Evolutionary conservation across 805 yeast species (phyloP).

Genomic region (Scheffersomyces coipomensis): DNA sequence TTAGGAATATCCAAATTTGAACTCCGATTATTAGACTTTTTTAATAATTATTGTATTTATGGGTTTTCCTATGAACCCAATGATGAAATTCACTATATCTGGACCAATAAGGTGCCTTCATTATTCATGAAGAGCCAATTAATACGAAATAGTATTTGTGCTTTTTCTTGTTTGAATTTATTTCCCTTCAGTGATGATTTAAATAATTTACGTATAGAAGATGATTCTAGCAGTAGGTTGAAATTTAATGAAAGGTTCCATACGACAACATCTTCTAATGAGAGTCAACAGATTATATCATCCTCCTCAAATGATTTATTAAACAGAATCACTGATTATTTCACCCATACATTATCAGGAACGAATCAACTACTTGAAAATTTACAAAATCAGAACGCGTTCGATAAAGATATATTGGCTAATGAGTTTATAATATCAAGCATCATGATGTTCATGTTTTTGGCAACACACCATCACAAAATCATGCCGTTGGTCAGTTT

Average conservation of each 20-base stretch:
- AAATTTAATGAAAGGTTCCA: too few species aligned
- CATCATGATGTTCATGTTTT: constrained; percentile 22
- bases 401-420: constrained; percentile 2
- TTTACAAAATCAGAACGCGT: neutral
- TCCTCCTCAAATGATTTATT: too few species aligned
- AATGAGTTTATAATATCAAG: constrained; percentile 18
- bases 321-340: constrained; percentile 5
- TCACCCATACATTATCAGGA: neutral
- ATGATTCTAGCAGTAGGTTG: too few species aligned
- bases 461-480: constrained; percentile 29
- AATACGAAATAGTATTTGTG: constrained; percentile 21
- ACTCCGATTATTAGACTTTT: constrained; percentile 16
- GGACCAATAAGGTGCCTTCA: constrained; percentile 25
- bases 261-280: too few species aligned
- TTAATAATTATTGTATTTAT: constrained; percentile 24
- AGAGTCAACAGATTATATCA: too few species aligned
- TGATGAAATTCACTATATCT: constrained; percentile 16
- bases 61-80: constrained; percentile 23
- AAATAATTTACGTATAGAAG: too few species aligned
- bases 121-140: constrained; percentile 21
- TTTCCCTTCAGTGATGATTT: too few species aligned
- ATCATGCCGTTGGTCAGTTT: constrained; percentile 27
- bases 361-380: neutral
- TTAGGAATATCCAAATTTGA: constrained; percentile 11
- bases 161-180: too few species aligned